These are phyloP conservation scores for Maudiozyma saulgeensis DNA, from an alignment of 805 yeast species.

Conservation along the genomic window DNA sequence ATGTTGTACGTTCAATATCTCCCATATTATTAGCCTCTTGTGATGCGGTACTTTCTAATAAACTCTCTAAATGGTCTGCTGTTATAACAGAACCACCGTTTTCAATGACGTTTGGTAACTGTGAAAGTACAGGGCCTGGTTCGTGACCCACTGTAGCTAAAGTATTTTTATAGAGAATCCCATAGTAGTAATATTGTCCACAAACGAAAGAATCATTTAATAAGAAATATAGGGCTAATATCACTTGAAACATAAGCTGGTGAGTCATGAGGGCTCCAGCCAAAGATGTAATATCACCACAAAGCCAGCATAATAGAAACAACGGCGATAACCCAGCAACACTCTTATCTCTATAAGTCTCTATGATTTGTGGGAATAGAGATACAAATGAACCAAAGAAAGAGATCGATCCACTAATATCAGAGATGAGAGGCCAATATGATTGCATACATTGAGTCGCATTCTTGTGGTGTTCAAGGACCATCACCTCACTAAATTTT, in stretches of 20 bases:
- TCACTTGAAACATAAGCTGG: conserved; percentile 73
- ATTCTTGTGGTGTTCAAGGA: neutral
- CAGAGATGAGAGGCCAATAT: conserved; percentile 25
- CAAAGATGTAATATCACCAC: conserved; percentile 41
- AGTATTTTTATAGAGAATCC: conserved; percentile 25
- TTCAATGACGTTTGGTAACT: neutral
- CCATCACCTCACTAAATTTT: too few relatives aligned
- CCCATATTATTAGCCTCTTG: neutral
- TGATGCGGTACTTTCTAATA: neutral
- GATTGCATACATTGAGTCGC: conserved; percentile 3
- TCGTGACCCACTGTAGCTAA: conserved; percentile 30
- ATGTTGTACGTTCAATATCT: conserved; percentile 1
- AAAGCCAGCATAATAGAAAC: conserved; percentile 38
- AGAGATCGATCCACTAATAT: conserved; percentile 37
- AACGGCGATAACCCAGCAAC: conserved; percentile 52
- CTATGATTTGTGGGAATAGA: conserved; percentile 48
- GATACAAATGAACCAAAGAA: conserved; percentile 37
- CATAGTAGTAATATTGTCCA: conserved; percentile 65
- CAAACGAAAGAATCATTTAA: conserved; percentile 59
- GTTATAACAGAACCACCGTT: neutral
- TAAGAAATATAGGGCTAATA: conserved; percentile 65
- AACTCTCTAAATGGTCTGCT: conserved; percentile 1
- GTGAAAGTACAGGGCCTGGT: conserved; percentile 15
- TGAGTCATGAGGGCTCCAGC: conserved; percentile 67
- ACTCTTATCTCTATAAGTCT: conserved; percentile 46